These are phyloP conservation scores for Aegilops tauschii DNA, from an alignment of 176 grass and related monocot genomes.

Conservation along the genomic window DNA sequence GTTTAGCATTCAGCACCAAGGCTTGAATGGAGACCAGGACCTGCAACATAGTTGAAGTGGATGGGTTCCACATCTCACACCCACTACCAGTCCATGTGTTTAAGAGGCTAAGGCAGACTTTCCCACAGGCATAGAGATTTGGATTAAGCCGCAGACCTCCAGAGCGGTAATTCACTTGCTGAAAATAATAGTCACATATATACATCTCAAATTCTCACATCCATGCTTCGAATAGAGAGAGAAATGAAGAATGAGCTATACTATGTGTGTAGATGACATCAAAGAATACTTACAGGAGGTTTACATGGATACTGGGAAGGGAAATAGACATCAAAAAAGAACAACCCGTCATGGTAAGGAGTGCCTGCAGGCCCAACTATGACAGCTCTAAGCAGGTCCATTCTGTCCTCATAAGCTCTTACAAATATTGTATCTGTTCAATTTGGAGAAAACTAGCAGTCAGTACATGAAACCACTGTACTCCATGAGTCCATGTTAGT, in stretches of 20 bases:
- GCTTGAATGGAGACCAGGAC: conserved; percentile 77
- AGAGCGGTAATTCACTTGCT: conserved; percentile 78
- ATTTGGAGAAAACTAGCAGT: conserved; percentile 22
- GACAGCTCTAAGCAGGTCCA: conserved; percentile 80
- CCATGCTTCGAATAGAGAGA: conserved; percentile 17
- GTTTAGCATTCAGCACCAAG: conserved; percentile 77
- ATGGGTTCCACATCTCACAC: conserved; percentile 68
- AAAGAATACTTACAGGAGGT: conserved; percentile 57
- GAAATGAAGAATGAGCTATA: conserved; percentile 19
- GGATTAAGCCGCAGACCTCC: conserved; percentile 80
- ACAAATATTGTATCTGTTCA: conserved; percentile 76
- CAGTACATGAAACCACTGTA: neutral
- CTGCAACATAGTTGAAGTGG: conserved; percentile 65
- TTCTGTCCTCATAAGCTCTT: conserved; percentile 82
- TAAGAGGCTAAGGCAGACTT: conserved; percentile 87
- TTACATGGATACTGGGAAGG: conserved; percentile 60
- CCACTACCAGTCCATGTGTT: conserved; percentile 67
- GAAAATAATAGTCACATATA: conserved; percentile 31
- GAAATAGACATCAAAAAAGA: conserved; percentile 84
- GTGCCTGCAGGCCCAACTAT: conserved; percentile 82
- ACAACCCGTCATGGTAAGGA: conserved; percentile 80
- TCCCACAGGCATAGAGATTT: conserved; percentile 71
- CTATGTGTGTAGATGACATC: conserved; percentile 6
- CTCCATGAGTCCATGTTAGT: neutral
- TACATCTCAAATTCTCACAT: neutral